Base-by-base conservation (phyloP, 495 filamentous ascomycete species). In the Aspergillus conjunctus region DNA sequence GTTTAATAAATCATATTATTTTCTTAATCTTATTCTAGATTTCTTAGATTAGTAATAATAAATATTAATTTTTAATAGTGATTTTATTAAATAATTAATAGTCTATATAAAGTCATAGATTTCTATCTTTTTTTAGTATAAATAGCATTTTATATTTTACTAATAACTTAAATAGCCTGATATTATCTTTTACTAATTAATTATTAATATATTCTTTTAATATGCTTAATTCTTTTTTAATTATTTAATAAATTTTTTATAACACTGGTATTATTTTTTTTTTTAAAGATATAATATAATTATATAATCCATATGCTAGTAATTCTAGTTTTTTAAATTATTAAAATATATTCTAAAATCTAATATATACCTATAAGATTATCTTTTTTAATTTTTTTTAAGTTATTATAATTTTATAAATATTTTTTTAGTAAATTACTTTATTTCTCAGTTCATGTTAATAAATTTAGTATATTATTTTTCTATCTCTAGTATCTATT, bases 121-220 rank as follows among this genome's bases (percentile, higher is more conserved):
- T 39, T 39, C 9, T 39, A 39, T 39, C 9, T 9, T 39, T 39
- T 39, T 39, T 39, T 39, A 11, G 15, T 39, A 39, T 39, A 39
- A 39, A 39, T 39, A 39, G 9, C 9, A 39, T 39, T 39, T 39
- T 8, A 39, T 39, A 8, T 15, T 7, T 7, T 39, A 7, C 34
- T 11, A 15, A 15, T 39, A 15, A 39, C 7, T 39, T 39, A 3
- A 15, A 39, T 39, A 39, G 3, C 9, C 9, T 3, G 7, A 39
- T 39, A 15, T 39, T 39, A n/a, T 39, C 7, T 15, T 39, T 39
- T 39, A 3, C 7, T 26, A 51, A 51, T 31, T 51, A 51, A 20
- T 22, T 26, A 31, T 51, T 51, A 51, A 51, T 51, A 51, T 21
- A 26, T 51, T 22, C 11, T 26, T 51, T 51, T 7, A 49, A 5